A percentile compares a stretch with the other conserved stretches of the same genome.
These are phyloP conservation scores for Saccharomycodes ludwigii DNA, from an alignment of 805 yeast species.

Conservation along the genomic window DNA sequence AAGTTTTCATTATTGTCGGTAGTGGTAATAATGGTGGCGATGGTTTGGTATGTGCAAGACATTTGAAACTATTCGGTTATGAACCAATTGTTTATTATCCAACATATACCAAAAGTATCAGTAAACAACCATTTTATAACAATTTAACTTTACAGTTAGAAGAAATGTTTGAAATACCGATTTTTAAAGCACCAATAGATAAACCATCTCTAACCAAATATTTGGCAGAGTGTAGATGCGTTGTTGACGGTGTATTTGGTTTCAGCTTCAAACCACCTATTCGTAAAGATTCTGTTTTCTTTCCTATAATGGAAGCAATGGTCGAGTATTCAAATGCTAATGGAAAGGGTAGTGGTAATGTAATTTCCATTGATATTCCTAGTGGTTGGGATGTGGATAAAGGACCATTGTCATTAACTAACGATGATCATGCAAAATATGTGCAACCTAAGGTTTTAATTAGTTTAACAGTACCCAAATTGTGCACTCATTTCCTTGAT, in stretches of 20 bases:
- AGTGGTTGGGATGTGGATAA: slow-evolving; percentile 95
- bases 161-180: slow-evolving; percentile 11
- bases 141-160: slow-evolving; percentile 56
- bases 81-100: slow-evolving; percentile 74
- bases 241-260: slow-evolving; percentile 83
- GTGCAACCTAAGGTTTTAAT: slow-evolving; percentile 58
- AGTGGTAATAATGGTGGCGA: slow-evolving; percentile 98
- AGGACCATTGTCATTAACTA: slow-evolving; percentile 48
- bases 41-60: slow-evolving; percentile 92
- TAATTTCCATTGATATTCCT: slow-evolving; percentile 74
- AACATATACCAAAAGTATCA: slow-evolving; percentile 31
- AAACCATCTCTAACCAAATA: slow-evolving; percentile 18
- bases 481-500: slow-evolving; percentile 49
- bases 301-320: neutral
- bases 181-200: slow-evolving; percentile 44
- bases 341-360: slow-evolving; percentile 39
- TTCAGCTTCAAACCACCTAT: slow-evolving; percentile 87
- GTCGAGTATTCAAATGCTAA: neutral
- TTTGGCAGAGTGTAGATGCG: slow-evolving; percentile 28
- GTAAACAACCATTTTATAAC: slow-evolving; percentile 41
- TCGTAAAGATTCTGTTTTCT: slow-evolving; percentile 30
- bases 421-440: slow-evolving; percentile 19
- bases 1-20: slow-evolving; percentile 67
- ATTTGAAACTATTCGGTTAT: slow-evolving; percentile 69
- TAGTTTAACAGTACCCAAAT: slow-evolving; percentile 89